These are phyloP conservation scores for Trypanosoma platydactyli DNA, from an alignment of 208 protist species.

Conservation along the genomic window DNA sequence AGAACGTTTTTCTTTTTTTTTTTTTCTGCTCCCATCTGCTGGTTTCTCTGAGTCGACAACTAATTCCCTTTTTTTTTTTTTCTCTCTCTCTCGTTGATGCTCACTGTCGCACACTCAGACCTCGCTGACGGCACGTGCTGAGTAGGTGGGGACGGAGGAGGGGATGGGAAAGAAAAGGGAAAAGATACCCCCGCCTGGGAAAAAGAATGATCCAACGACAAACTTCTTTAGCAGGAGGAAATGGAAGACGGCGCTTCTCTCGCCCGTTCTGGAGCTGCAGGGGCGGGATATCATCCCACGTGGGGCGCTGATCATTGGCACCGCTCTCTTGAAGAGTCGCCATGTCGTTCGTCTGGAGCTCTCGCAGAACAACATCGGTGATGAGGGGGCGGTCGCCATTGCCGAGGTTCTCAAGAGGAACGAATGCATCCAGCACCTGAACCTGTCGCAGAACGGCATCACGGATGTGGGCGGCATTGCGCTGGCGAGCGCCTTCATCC, in stretches of 20 bases:
- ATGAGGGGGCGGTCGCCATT: slow-evolving; percentile 69
- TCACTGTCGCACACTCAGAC: too few relatives aligned
- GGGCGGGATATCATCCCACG: slow-evolving; percentile 56
- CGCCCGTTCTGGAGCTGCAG: slow-evolving; percentile 49
- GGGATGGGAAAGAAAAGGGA: slow-evolving; percentile 56
- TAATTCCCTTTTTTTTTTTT: too few relatives aligned
- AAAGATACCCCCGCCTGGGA: slow-evolving; percentile 77
- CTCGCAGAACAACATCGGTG: slow-evolving; percentile 68
- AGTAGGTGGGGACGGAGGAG: background rate
- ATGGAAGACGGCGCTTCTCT: slow-evolving; percentile 61
- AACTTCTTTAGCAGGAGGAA: slow-evolving; percentile 79
- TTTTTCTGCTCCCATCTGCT: too few relatives aligned
- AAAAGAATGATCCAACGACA: slow-evolving; percentile 71
- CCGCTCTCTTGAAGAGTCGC: slow-evolving; percentile 63
- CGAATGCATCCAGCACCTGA: slow-evolving; percentile 56
- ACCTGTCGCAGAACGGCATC: slow-evolving; percentile 79
- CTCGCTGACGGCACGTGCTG: too few relatives aligned
- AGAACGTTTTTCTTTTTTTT: too few relatives aligned
- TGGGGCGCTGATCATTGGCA: slow-evolving; percentile 67
- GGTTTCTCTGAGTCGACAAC: too few relatives aligned
- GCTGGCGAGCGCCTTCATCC: slow-evolving; percentile 82
- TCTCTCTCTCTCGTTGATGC: too few relatives aligned
- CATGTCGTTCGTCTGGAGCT: slow-evolving; percentile 65
- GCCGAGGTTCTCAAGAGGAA: slow-evolving; percentile 71
- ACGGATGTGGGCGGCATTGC: slow-evolving; percentile 84